Percentiles rank a stretch among this genome's conserved stretches.
phyloP scores from a whole-genome alignment of 306 rosid genomes.

The Sphenostylis stenocarpa region DNA sequence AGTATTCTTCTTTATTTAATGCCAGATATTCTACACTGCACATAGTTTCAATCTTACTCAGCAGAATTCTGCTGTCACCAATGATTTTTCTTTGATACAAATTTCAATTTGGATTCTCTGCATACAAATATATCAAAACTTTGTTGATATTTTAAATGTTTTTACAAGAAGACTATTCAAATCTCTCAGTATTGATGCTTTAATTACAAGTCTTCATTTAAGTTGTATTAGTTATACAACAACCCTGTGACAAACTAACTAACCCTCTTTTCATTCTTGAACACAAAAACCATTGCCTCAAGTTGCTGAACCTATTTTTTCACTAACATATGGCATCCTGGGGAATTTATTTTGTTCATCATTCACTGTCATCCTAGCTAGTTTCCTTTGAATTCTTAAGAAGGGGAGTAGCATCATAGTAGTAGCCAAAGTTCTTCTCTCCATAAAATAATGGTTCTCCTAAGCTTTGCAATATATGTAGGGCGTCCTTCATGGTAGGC shows the following conservation, averaged over 20 bases:
- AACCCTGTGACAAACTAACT: not conserved
- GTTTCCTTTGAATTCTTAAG: conserved; percentile 25
- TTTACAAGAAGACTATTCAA: not conserved
- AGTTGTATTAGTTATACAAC: not conserved
- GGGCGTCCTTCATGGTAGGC: conserved; percentile 43
- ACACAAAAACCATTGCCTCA: conserved; percentile 19
- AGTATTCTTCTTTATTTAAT: not conserved
- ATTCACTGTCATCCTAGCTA: conserved; percentile 3
- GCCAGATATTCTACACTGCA: not conserved
- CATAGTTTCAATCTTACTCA: conserved; percentile 4
- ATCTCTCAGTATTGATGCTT: not conserved
- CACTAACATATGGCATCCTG: not conserved
- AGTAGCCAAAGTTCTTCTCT: conserved; percentile 12
- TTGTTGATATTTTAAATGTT: not conserved
- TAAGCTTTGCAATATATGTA: conserved; percentile 13
- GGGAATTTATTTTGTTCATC: not conserved
- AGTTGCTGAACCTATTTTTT: not conserved
- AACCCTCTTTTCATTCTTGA: not conserved
- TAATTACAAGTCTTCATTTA: not conserved
- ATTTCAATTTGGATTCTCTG: not conserved
- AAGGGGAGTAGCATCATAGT: conserved; percentile 39
- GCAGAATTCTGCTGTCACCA: not conserved
- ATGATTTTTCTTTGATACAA: conserved; percentile 19
- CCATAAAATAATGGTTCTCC: conserved; percentile 18
- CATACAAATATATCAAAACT: no score